Percentiles rank a stretch among this genome's conserved stretches.
phyloP scores from a whole-genome alignment of 2,329 filamentous ascomycete genomes.

The Aspergillus sp. region DNA sequence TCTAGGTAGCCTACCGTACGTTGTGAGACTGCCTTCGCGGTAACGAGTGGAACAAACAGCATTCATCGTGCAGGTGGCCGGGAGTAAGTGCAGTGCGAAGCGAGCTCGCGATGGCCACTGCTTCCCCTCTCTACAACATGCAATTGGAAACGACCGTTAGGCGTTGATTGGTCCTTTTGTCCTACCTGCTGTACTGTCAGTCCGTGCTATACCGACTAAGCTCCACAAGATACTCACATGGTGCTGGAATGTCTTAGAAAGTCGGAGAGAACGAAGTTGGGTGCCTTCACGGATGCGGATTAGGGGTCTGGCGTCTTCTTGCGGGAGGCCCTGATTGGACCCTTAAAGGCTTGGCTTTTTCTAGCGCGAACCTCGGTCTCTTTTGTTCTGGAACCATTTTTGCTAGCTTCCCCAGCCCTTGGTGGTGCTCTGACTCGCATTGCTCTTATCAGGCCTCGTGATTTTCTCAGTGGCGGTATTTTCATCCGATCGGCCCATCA shows the following conservation, averaged over 20 bases:
- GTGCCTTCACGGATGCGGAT: constrained; percentile 8
- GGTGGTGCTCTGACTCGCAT: neutral
- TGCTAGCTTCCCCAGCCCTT: neutral
- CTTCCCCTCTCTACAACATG: constrained; percentile 7
- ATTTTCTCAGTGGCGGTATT: neutral
- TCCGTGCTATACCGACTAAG: neutral
- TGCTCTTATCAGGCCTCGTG: constrained; percentile 5
- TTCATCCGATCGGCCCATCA: neutral
- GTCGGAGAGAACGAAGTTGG: neutral
- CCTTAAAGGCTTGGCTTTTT: constrained; percentile 27
- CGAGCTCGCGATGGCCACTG: neutral
- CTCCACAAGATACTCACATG: constrained; percentile 21
- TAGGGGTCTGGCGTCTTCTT: constrained; percentile 20
- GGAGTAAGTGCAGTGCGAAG: neutral
- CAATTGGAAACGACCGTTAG: neutral
- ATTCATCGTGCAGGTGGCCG: neutral
- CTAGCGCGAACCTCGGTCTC: constrained; percentile 23
- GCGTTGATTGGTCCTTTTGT: constrained; percentile 11
- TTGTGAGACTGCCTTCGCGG: neutral
- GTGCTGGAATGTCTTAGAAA: constrained; percentile 21
- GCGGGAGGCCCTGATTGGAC: constrained; percentile 16
- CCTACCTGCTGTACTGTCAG: neutral
- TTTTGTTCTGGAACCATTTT: neutral
- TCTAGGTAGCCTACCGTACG: neutral
- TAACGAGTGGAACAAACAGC: neutral